phyloP scores from a whole-genome alignment of 495 filamentous ascomycete genomes.

The Tuber calosporum region DNA sequence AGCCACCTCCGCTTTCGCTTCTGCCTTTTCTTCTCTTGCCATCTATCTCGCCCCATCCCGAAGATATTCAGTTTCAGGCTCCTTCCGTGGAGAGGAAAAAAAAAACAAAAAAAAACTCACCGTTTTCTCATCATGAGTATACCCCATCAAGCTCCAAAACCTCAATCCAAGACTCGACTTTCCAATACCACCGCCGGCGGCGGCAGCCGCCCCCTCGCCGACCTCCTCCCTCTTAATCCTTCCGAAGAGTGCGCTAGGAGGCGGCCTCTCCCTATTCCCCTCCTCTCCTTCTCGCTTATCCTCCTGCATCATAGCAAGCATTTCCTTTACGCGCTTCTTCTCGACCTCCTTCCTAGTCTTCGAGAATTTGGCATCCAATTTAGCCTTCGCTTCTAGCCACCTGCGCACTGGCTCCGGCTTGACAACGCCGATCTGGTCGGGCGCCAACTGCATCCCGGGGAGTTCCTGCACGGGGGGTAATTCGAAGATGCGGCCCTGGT shows the following conservation, averaged over 20 bases:
- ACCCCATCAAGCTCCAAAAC: slow-evolving; percentile 78
- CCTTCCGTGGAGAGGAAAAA: not conserved
- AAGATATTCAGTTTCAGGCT: not conserved
- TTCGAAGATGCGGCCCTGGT: slow-evolving; percentile 62
- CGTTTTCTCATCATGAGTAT: slow-evolving; percentile 73
- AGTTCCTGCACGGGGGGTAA: slow-evolving; percentile 58
- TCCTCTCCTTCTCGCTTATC: slow-evolving; percentile 64
- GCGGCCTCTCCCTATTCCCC: slow-evolving; percentile 64
- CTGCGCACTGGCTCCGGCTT: slow-evolving; percentile 72
- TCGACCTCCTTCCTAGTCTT: slow-evolving; percentile 61
- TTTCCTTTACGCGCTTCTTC: slow-evolving; percentile 59
- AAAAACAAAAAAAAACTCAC: slow-evolving; percentile 41
- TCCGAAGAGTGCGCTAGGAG: slow-evolving; percentile 73
- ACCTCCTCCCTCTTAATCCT: slow-evolving; percentile 51
- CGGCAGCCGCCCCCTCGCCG: slow-evolving; percentile 47
- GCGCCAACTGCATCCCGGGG: slow-evolving; percentile 55
- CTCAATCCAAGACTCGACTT: slow-evolving; percentile 65
- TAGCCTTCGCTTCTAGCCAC: slow-evolving; percentile 65
- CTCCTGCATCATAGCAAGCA: slow-evolving; percentile 59
- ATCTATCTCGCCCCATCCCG: slow-evolving; percentile 10
- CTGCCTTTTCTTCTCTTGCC: slow-evolving; percentile 19
- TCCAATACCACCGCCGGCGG: slow-evolving; percentile 34
- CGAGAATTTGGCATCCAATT: slow-evolving; percentile 65
- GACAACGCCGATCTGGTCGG: slow-evolving; percentile 63
- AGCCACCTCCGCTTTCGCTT: not conserved